Evolutionary conservation across 2,329 filamentous ascomycete genomes (phyloP).

Genomic region (Corinectria fuckeliana): DNA sequence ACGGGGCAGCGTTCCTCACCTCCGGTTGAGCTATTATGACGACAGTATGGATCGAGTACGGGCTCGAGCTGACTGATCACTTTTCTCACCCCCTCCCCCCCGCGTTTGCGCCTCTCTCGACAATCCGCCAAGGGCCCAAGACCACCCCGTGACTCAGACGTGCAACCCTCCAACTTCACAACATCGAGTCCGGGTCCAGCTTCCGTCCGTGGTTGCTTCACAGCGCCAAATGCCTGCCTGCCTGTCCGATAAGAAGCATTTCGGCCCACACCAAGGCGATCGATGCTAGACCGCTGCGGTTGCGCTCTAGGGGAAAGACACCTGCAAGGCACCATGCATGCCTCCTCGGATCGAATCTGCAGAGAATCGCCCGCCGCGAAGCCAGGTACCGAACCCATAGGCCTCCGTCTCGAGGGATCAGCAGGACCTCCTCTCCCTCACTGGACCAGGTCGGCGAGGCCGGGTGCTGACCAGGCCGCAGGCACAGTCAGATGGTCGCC

Average conservation of each 20-base stretch:
- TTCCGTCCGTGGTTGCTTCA: neutral
- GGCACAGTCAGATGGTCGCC: slow-evolving; percentile 41
- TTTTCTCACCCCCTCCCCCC: slow-evolving; percentile 16
- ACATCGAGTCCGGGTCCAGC: slow-evolving; percentile 3
- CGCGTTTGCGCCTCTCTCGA: slow-evolving; percentile 5
- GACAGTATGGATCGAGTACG: slow-evolving; percentile 5
- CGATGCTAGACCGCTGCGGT: slow-evolving; percentile 22
- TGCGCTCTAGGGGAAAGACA: slow-evolving; percentile 19
- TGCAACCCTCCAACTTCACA: slow-evolving; percentile 22
- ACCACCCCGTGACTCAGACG: slow-evolving; percentile 33
- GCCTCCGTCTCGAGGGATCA: slow-evolving; percentile 19
- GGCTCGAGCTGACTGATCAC: slow-evolving; percentile 27
- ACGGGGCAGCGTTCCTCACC: neutral
- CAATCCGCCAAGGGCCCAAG: neutral
- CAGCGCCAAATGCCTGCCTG: neutral
- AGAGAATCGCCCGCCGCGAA: slow-evolving; percentile 36
- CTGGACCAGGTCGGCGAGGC: slow-evolving; percentile 22
- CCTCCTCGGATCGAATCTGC: slow-evolving; percentile 39
- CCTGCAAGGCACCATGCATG: slow-evolving; percentile 40
- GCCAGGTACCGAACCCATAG: slow-evolving; percentile 43
- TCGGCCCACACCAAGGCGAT: no score
- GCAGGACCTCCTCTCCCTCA: slow-evolving; percentile 36
- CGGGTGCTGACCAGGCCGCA: slow-evolving; percentile 25
- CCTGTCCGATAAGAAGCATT: no score
- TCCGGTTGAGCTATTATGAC: slow-evolving; percentile 14